Conservation (phyloP, 78 protist species). For the Dictyostelium firmibasis region DNA sequence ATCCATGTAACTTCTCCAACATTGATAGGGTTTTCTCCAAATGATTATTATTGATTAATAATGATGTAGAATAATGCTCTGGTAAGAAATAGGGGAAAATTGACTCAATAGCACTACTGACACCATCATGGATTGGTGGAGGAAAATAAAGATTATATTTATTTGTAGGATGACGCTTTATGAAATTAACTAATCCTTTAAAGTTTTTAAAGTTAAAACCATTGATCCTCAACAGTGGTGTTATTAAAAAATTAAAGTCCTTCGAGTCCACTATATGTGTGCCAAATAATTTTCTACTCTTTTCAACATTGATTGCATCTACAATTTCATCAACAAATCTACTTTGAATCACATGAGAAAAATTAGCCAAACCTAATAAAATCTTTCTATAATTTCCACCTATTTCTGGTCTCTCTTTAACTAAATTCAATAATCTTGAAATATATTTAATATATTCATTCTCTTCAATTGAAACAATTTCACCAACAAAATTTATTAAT, state of each 20-base stretch:
- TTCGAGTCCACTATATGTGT: background rate
- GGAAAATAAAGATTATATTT: too few relatives aligned
- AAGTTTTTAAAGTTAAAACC: background rate
- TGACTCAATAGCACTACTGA: background rate
- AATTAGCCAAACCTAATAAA: background rate
- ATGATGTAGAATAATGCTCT: background rate
- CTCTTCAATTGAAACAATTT: background rate
- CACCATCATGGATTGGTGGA: too few relatives aligned
- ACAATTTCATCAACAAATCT: background rate
- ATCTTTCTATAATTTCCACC: background rate
- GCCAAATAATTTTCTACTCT: background rate
- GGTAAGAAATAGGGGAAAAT: background rate
- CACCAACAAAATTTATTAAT: background rate
- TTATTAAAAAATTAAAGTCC: background rate
- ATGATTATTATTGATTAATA: background rate
- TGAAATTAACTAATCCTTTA: background rate
- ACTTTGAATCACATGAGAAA: background rate
- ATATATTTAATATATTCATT: background rate
- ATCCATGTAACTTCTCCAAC: background rate
- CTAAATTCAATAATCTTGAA: background rate
- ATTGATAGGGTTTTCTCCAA: background rate
- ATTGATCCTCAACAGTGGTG: background rate
- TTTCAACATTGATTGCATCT: background rate
- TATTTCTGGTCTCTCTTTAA: background rate
- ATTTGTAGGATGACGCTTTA: too few relatives aligned